Base-by-base conservation (phyloP, 106 monocot species). In the Vanilla planifolia region DNA sequence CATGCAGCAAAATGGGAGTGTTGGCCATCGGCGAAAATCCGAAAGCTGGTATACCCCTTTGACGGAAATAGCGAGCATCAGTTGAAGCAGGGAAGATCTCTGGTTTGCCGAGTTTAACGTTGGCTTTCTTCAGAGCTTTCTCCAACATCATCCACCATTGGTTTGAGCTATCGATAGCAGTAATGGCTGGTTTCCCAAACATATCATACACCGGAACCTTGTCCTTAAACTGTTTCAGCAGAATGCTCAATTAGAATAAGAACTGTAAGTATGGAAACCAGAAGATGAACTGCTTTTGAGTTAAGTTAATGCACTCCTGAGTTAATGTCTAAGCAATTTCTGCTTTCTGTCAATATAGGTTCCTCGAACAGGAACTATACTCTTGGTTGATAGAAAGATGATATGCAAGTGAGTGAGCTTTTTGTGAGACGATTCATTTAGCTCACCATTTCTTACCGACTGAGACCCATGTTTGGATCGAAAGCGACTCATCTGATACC, bases 1-100 rank as follows among this genome's bases (percentile, higher is more conserved):
- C 81, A 77, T 98, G 96, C 28, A 98, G 84, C 43, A 91, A 63
- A 42, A 84, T 70, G 40, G 96, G 96, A 24, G 96, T 98, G 58
- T 91, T 92, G 53, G 84, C 71, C 81, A 98, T 98, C 1, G 96
- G 96, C 36, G 96, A 98, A 67, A 92, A 98, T 9, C 96, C 96
- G 71, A 98, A 88, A 45, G 96, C 96, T 28, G 96, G 88, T 59
- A 98, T 43, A 26, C 91, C 96, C 7, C 39, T 9, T 43, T 79
- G 56, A 22, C 96, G 73, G 51, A 92, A 92, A 66, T 61, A 85
- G 11, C 84, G 80, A 70, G 92, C 79, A 80, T 98, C 96, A 8
- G 96, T 98, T 20, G 91, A 84, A 23, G 91, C 96, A 27, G 96
- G 91, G 48, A 98, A 98, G 46, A 92, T 80, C 73, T 98, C 91